Base-by-base conservation (phyloP, 2,329 filamentous ascomycete species). In the Celoporthe dispersa region DNA sequence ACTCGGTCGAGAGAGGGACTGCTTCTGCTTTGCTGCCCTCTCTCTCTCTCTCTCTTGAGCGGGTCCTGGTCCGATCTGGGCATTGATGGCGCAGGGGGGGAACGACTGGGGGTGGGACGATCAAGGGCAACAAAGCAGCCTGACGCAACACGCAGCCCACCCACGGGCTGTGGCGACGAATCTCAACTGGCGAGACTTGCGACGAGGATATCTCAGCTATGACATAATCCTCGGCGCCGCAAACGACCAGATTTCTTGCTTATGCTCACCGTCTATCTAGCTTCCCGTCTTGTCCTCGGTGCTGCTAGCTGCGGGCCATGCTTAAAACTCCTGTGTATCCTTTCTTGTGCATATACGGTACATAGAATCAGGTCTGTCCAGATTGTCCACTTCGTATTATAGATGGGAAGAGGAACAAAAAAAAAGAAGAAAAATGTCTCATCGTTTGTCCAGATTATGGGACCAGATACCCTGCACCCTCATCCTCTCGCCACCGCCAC, bases 121-220 rank as follows among this genome's bases (percentile, higher is more conserved):
- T 57, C 53, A 57, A 57, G 28, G 53, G 53, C 28, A 57, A 16
- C 25, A n/a, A 37, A 60, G 57, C 57, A 60, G 28, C 57, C 33
- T 60, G 57, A 60, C 57, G 57, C 57, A 60, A 37, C 57, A 37
- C 57, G 25, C 51, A 57, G 53, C 53, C 25, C 25, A 57, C 25
- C 53, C 25, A 57, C 53, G 57, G 11, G 57, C 33, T n/a, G 57
- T 37, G 31, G 57, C 57, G 33, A 37, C 57, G 16, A 33, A 2
- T 35, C 31, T 37, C 57, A 19, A 60, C 33, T 35, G 19, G 57
- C 57, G 57, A 60, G 57, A n/a, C 31, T 37, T n/a, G 57, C 57
- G 57, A 60, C 57, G 22, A 12, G 57, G 22, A 60, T 37, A 60
- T 25, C 57, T 60, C 57, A 60, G 57, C 57, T 60, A 60, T 60